Base-by-base conservation (phyloP, 495 filamentous ascomycete species). In the Penicillium ucsense region DNA sequence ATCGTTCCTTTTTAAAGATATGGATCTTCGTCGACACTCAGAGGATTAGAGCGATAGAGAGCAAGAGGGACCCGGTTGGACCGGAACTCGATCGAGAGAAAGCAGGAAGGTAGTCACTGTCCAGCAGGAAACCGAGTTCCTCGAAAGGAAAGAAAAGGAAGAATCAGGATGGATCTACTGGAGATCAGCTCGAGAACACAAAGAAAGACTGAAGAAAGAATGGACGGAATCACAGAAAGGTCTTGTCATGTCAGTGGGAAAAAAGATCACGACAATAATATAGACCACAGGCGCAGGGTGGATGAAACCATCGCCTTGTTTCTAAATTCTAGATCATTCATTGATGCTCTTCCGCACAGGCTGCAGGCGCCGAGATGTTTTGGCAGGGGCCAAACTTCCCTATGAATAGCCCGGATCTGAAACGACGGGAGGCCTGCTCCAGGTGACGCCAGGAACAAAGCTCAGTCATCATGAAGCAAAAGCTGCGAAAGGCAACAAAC, bases 61-160 rank as follows among this genome's bases (percentile, higher is more conserved):
- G 35, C 31, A 38, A 50, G 9, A 50, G 45, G 40, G 29, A 49
- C 46, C 43, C 32, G 4, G 41, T 43, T 43, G 41, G 31, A 12
- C 41, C 27, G 5, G 47, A 52, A 60, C 66, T 54, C 53, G 57
- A 62, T 61, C 54, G 65, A 60, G 63, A 33, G 20, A 57, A 58
- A 63, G 60, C 52, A 44, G 56, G 56, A 59, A 59, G 55, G 56
- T 61, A 63, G 64, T 47, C 31, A 52, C 63, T 59, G 64, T 45
- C 69, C 67, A 67, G 65, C 61, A 68, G 62, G 52, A 56, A 47
- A 56, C 53, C 46, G 52, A 47, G 41, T 60, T 43, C 47, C 20
- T 20, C 47, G 50, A 50, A 43, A 61, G 55, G 43, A 49, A 45
- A 35, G 32, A 52, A 66, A 44, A 53, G 52, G 53, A 49, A 43